These are phyloP conservation scores for Aspergillus sp. DNA, from an alignment of 2,329 filamentous ascomycete species.

Conservation along the genomic window DNA sequence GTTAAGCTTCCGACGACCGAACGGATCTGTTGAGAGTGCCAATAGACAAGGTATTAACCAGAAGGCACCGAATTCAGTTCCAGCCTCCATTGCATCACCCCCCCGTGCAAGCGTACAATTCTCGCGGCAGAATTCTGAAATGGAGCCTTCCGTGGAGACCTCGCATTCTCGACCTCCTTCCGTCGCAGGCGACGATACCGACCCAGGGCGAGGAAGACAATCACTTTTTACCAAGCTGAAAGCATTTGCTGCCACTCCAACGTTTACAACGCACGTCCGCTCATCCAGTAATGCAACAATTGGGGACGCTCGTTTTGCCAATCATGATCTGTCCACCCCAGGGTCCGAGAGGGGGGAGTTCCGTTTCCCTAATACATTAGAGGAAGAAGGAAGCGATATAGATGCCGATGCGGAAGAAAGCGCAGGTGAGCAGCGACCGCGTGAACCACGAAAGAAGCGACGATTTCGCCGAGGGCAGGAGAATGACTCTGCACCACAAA, in stretches of 20 bases:
- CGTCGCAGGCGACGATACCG: constrained; percentile 61
- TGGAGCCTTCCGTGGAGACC: constrained; percentile 49
- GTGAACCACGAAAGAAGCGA: constrained; percentile 58
- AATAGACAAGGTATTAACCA: constrained; percentile 22
- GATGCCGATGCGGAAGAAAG: constrained; percentile 85
- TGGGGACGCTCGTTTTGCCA: constrained; percentile 39
- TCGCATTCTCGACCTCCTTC: constrained; percentile 64
- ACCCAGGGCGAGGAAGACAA: constrained; percentile 58
- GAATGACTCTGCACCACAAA: constrained; percentile 56
- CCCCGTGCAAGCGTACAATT: constrained; percentile 75
- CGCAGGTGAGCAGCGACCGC: constrained; percentile 67
- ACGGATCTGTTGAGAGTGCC: constrained; percentile 23
- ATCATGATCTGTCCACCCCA: constrained; percentile 44
- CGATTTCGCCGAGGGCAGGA: constrained; percentile 58
- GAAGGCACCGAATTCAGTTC: constrained; percentile 24
- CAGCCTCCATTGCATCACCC: constrained; percentile 37
- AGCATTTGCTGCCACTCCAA: constrained; percentile 62
- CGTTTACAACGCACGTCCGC: constrained; percentile 50
- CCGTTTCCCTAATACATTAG: constrained; percentile 55
- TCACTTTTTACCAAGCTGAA: constrained; percentile 78
- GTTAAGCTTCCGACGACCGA: constrained; percentile 25
- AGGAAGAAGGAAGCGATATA: constrained; percentile 65
- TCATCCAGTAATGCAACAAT: constrained; percentile 50
- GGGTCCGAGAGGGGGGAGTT: constrained; percentile 50
- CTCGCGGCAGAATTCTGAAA: constrained; percentile 55